Percentiles rank a stretch among this genome's conserved stretches.
phyloP scores from a whole-genome alignment of 1,139 yeast species.

The Geotrichum aggregatum region DNA sequence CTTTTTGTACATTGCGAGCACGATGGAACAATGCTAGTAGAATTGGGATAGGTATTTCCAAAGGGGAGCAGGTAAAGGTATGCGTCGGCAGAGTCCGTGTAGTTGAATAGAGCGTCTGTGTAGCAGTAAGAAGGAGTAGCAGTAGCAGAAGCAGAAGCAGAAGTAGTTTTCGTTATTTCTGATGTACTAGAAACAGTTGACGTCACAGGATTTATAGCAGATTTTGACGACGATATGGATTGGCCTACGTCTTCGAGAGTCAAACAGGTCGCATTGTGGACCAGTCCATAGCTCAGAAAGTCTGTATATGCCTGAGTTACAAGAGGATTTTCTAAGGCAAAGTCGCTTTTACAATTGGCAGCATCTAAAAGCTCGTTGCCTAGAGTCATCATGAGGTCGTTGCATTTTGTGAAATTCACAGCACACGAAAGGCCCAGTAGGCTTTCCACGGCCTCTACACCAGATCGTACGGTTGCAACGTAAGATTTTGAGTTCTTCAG shows the following conservation, averaged over 20 bases:
- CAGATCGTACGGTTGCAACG: slow-evolving; percentile 30
- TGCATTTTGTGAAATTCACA: slow-evolving; percentile 30
- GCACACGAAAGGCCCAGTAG: slow-evolving; percentile 33
- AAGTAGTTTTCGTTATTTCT: not conserved
- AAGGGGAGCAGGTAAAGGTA: slow-evolving; percentile 35
- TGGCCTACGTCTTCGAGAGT: slow-evolving; percentile 16
- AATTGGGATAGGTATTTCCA: slow-evolving; percentile 31
- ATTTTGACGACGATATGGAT: not conserved
- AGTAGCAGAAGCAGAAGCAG: not conserved
- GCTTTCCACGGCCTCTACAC: slow-evolving; percentile 29
- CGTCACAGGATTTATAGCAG: not conserved
- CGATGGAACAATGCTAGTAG: slow-evolving; percentile 23
- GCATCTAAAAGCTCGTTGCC: slow-evolving; percentile 24
- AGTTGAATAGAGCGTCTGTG: slow-evolving; percentile 31
- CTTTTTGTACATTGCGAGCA: slow-evolving; percentile 32
- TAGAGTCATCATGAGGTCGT: slow-evolving; percentile 28
- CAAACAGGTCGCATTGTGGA: slow-evolving; percentile 34
- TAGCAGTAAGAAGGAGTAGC: slow-evolving; percentile 30
- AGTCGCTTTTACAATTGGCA: slow-evolving; percentile 29
- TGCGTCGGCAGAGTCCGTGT: slow-evolving; percentile 30
- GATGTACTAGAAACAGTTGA: not conserved
- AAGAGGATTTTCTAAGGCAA: slow-evolving; percentile 29
- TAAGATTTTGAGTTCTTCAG: slow-evolving; percentile 35
- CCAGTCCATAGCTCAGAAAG: slow-evolving; percentile 31
- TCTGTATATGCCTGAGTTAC: slow-evolving; percentile 35